A percentile compares a stretch with the other conserved stretches of the same genome.
Evolutionary conservation across 2,329 filamentous ascomycete species (phyloP).

Genomic region (Plectosphaerella sp.): DNA sequence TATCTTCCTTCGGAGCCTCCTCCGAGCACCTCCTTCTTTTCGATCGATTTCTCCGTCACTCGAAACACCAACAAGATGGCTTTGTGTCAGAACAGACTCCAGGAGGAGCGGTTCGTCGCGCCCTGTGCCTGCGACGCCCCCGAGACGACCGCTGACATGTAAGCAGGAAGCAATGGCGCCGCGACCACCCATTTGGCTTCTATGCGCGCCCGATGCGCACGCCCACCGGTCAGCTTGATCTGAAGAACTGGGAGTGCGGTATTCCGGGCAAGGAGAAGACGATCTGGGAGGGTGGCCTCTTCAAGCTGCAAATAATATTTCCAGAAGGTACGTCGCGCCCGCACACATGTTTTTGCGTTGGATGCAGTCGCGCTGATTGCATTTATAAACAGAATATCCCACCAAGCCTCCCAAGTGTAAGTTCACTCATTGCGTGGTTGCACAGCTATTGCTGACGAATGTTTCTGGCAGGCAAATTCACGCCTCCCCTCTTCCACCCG

Average conservation of each 20-base stretch:
- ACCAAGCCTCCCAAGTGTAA: conserved; percentile 98
- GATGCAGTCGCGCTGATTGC: conserved; percentile 12
- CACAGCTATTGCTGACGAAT: conserved; percentile 2
- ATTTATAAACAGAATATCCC: conserved; percentile 70
- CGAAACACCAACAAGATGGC: conserved; percentile 56
- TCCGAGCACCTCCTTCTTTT: neutral
- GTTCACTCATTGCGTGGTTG: conserved; percentile 23
- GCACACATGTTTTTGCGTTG: neutral
- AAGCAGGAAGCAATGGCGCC: conserved; percentile 87
- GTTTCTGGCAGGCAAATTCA: conserved; percentile 74
- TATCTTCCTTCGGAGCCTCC: neutral
- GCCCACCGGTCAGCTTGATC: conserved; percentile 69
- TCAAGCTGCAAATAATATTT: conserved; percentile 90
- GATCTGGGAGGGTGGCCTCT: conserved; percentile 94
- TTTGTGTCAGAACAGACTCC: conserved; percentile 80
- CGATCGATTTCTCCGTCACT: neutral
- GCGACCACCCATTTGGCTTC: conserved; percentile 96
- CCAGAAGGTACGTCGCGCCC: conserved; percentile 71
- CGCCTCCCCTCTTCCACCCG: conserved; percentile 92
- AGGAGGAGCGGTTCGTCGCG: conserved; percentile 73
- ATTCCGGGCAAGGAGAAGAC: conserved; percentile 96
- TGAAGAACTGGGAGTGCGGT: conserved; percentile 95
- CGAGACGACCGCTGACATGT: conserved; percentile 12
- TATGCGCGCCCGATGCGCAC: conserved; percentile 85
- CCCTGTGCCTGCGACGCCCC: conserved; percentile 4